Base-by-base conservation (phyloP, 208 protist genomes). In the Trypanosoma platydactyli region DNA sequence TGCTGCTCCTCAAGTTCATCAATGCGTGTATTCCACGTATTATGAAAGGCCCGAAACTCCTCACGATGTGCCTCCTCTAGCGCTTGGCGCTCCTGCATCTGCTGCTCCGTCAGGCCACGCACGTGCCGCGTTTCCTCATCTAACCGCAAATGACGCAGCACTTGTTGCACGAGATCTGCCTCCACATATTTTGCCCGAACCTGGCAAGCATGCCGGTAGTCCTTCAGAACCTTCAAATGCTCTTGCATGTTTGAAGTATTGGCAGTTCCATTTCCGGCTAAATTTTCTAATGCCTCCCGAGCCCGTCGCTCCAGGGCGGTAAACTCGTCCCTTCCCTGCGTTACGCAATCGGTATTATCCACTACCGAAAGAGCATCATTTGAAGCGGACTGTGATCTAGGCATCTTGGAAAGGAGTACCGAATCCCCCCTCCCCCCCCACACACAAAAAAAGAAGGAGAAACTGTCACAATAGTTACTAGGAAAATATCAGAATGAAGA, bases 101-200 rank as follows among this genome's bases (percentile, higher is more conserved):
- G 94, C 73, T 89, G 83, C 70, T 91, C 86, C 45, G 91, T 95
- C 54, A 96, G 77, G 46, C 86, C 89, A 24, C 86, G 75, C 49
- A 94, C 75, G 77, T 95, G 84, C 16, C 87, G 77, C 22, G 81
- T 92, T 78, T 97, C 94, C 73, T 95, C 89, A 64, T 97, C 88
- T 11, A 96, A 79, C 5, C 88, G 80, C 48, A 97, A 76, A 66
- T 95, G 81, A 25, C 86, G 74, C 65, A 97, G 73, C 15, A 96
- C 88, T 70, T 94, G 89, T 71, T 97, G 91, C 24, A 96, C 89
- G 11, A 97, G 78, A 60, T 96, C 86, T 12, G 94, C 94, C 76
- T 96, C 91, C n/a, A 87, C 83, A 72, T 97, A 97, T 56, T 93
- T 83, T 24, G 81, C 79, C 5, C 92, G 89, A 27, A 63, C 64